phyloP scores from a whole-genome alignment of 1,284 basidiomycete species.

The Fomitiporia mediterranea region DNA sequence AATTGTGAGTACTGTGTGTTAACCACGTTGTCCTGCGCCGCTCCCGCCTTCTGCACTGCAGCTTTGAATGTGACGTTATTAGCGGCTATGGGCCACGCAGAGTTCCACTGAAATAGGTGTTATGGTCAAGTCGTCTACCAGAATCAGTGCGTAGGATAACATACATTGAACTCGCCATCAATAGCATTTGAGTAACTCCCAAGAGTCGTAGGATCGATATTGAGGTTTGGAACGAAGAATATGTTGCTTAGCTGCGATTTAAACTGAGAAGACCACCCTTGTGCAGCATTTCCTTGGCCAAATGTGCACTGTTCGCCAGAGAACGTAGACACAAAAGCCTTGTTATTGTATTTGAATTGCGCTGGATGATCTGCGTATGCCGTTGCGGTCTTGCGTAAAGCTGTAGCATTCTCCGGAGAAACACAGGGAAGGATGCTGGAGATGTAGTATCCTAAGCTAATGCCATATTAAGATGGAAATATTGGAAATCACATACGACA shows the following conservation, averaged over 20 bases:
- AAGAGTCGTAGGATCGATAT: constrained; percentile 51
- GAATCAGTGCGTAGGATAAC: constrained; percentile 15
- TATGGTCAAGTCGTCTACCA: neutral
- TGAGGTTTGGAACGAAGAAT: constrained; percentile 64
- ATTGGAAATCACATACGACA: constrained; percentile 46
- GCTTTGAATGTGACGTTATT: constrained; percentile 40
- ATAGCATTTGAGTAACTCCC: constrained; percentile 38
- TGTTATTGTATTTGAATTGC: constrained; percentile 55
- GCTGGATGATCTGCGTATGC: constrained; percentile 55
- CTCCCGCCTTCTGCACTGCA: constrained; percentile 26
- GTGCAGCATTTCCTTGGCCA: constrained; percentile 46
- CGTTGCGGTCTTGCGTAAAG: constrained; percentile 57
- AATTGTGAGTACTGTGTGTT: constrained; percentile 14
- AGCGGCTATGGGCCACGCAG: constrained; percentile 57
- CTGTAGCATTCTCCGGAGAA: constrained; percentile 46
- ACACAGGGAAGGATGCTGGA: constrained; percentile 53
- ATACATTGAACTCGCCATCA: constrained; percentile 59
- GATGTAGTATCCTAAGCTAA: constrained; percentile 12
- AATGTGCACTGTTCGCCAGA: constrained; percentile 73
- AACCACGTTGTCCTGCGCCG: constrained; percentile 22
- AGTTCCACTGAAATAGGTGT: constrained; percentile 48
- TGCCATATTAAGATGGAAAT: neutral
- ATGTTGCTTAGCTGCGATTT: constrained; percentile 47
- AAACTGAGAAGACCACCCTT: constrained; percentile 60
- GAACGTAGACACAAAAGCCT: constrained; percentile 73